Evolutionary conservation across 2,329 filamentous ascomycete genomes (phyloP), one percentile per base, ranked within the genome.

Genomic region (Aspergillus cejpii): DNA sequence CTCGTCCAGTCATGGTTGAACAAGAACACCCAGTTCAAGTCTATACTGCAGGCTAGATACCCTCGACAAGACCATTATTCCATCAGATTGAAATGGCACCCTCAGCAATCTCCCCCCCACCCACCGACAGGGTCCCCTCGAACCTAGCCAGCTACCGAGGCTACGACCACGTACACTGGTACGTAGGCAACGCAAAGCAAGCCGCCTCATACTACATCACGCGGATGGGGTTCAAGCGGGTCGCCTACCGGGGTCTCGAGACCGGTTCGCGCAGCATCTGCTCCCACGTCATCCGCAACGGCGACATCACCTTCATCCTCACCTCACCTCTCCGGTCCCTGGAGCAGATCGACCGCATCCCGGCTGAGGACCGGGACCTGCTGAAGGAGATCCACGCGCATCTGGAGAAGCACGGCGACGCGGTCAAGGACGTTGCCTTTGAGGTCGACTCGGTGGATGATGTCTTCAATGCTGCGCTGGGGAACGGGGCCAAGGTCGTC

Each of bases 171-270:
- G 80, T 95, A 45, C 90, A 88, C 56, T 96, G 90, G 90, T 95
- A 88, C 74, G 91, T 96, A 23, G 89, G 90, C 63, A 97, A 97
- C 64, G 90, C 91, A 58, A 96, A 96, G 72, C 90, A 96, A 74
- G 87, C 89, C 2, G 90, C 90, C 29, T 79, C 84, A 11, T 96
- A 87, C 72, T 96, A 95, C 71, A 83, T 84, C 55, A 83, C 80
- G 8, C 85, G 89, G 54, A 89, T 96, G 74, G 90, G 88, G 44
- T 95, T 96, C 73, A 74, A 79, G 59, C 80, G 79, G 15, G 69
- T 95, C 45, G 91, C 91, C 50, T 94, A 95, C 68, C 79, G 79
- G 31, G 91, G 90, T 4, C 81, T 96, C 4, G 90, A 96, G 68
- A 96, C 90, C 0, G 88, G 88, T 50, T 87, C 80, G 52, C 81